Evolutionary conservation across 169 alveolate genomes (phyloP), one percentile per base, ranked within the genome.

Genomic region (Pseudocohnilembus persalinus): DNA sequence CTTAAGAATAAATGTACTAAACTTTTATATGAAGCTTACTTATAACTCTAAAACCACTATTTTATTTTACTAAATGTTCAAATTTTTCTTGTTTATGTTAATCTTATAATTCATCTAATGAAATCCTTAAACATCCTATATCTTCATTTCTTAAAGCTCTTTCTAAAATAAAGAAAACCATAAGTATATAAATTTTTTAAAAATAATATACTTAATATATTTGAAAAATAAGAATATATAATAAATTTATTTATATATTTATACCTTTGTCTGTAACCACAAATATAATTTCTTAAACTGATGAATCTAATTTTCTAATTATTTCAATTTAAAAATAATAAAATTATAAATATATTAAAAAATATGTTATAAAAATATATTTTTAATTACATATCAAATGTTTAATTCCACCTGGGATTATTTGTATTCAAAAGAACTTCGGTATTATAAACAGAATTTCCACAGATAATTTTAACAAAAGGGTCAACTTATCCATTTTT

Each of bases 361-460:
- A n/a, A 15, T 15, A n/a, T 73, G 6, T 26, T 15, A n/a, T 73
- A 15, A 15, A 15, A 73, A 4, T n/a, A 15, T n/a, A 73, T 73
- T n/a, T 73, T n/a, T n/a, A n/a, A 63, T 79, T 79, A 79, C 84
- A 79, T 49, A 29, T 33, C 64, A 63, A 79, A 63, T 25, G 31
- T 76, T 29, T 79, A 74, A 29, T 79, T 79, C 84, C 84, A 79
- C 29, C 27, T 72, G 26, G 84, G 84, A 29, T 79, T 79, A 49
- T 64, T 28, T 29, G 35, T 49, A 31, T 79, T 79, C 15, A 31
- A 28, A 6, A 79, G 49, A 4, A 49, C 49, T 29, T 64, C 31
- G 29, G 84, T 79, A 0, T 64, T n/a, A 49, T 79, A 33, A 11
- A 24, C 24, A 20, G n/a, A 30, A 28, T 34, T 29, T 0, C 84